These are phyloP conservation scores for Endogone sp. DNA, from an alignment of 192 early-diverging fungal genomes.

Conservation along the genomic window DNA sequence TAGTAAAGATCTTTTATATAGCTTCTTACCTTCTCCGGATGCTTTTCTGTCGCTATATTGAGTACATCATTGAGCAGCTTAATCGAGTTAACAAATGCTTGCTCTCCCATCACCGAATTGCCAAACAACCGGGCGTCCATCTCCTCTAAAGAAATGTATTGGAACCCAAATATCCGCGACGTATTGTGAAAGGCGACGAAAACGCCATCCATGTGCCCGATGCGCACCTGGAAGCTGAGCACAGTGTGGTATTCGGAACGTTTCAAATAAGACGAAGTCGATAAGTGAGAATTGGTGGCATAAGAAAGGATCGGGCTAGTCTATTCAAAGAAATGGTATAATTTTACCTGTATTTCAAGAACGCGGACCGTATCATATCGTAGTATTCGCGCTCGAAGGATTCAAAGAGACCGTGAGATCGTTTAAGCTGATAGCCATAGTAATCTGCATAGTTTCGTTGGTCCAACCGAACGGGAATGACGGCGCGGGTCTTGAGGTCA, in stretches of 20 bases:
- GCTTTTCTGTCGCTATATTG: constrained; percentile 52
- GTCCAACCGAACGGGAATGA: constrained; percentile 79
- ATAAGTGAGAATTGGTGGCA: no score
- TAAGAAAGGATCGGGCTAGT: constrained; percentile 1
- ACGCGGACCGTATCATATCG: constrained; percentile 89
- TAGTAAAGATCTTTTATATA: not conserved
- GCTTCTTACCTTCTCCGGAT: constrained; percentile 41
- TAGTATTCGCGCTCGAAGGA: constrained; percentile 93
- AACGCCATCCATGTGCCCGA: constrained; percentile 95
- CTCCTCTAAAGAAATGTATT: constrained; percentile 79
- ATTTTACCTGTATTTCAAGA: constrained; percentile 74
- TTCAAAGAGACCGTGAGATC: constrained; percentile 60
- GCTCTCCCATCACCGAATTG: constrained; percentile 58
- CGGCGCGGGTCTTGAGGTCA: constrained; percentile 90
- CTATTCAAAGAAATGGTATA: not conserved
- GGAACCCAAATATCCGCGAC: constrained; percentile 86
- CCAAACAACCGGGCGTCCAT: constrained; percentile 84
- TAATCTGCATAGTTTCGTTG: constrained; percentile 64
- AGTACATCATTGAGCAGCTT: constrained; percentile 62
- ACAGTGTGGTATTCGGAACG: not conserved
- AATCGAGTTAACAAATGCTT: constrained; percentile 63
- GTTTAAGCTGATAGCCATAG: constrained; percentile 65
- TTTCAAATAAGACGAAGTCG: not conserved
- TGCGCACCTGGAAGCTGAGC: constrained; percentile 83
- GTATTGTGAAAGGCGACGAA: constrained; percentile 94